Base-by-base conservation (phyloP, 768 basidiomycete species). In the Auriculariales sp. region DNA sequence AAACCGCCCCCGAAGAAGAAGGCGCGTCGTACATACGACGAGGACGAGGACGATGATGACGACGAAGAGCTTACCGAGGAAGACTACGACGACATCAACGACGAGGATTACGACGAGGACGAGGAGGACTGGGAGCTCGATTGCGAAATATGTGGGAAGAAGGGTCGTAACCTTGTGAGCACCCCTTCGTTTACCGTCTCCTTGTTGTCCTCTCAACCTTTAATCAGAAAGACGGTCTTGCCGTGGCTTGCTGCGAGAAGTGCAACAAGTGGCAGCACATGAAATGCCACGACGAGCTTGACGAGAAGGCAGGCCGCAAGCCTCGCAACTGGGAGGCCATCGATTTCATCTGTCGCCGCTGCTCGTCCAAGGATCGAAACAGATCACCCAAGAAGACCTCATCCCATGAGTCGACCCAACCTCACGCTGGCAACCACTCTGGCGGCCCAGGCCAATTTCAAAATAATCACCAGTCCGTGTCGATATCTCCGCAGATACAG, bases 211-310 rank as follows among this genome's bases (percentile, higher is more conserved):
- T 57, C 54, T 55, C 48, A n/a, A 34, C 27, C 28, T 31, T 50
- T 33, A 30, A 32, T 9, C 53, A 92, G 90, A 86, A 91, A 53
- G 88, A 89, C 53, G 83, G 80, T 10, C 67, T 70, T 10, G 79
- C 84, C 3, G 73, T 94, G 66, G 76, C 90, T 60, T 88, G 78
- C 31, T 95, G 92, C 59, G 86, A 84, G 22, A 60, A 65, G 27
- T 95, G 92, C 62, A 74, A 71, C 12, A 79, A 79, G 62, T 95
- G 91, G 92, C 92, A 94, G 57, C 92, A 95, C 57, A 87, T 87
- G 29, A 60, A 68, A 19, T 95, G 92, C 58, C 88, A 93, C 58
- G 86, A 94, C 58, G 66, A 64, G 45, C 76, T 71, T 27, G 91
- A 93, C 62, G 63, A 66, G 28, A 64, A 69, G 19, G 72, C 75